These are phyloP conservation scores for Dactylorhiza incarnata DNA, from an alignment of 106 monocot genomes.

Conservation along the genomic window DNA sequence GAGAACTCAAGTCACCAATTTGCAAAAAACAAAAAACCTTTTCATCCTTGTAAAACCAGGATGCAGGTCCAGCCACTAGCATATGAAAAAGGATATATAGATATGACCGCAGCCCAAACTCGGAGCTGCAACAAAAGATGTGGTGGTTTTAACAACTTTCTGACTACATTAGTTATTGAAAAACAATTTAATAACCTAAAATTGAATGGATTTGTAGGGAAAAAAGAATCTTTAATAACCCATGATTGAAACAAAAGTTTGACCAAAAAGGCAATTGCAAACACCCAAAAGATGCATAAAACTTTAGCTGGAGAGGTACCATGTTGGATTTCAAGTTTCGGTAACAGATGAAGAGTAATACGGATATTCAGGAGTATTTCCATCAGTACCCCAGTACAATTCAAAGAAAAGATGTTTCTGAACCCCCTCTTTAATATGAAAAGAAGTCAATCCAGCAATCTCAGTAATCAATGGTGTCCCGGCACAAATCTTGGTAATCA, in stretches of 20 bases:
- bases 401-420: too few relatives aligned
- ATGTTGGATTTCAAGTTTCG: too few relatives aligned
- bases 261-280: neutral
- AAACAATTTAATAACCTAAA: neutral
- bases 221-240: neutral
- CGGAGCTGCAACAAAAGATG: conserved; percentile 53
- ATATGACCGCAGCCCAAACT: conserved; percentile 83
- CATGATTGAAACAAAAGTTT: neutral
- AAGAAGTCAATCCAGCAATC: too few relatives aligned
- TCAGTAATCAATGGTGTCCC: too few relatives aligned
- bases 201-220: neutral
- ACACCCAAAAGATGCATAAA: neutral
- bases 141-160: neutral
- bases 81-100: conserved; percentile 82
- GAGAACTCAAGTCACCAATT: neutral
- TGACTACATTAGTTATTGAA: neutral
- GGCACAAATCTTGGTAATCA: too few relatives aligned
- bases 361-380: too few relatives aligned
- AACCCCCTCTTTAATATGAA: too few relatives aligned
- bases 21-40: conserved; percentile 39
- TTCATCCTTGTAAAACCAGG: conserved; percentile 63
- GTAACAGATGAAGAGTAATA: too few relatives aligned
- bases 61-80: conserved; percentile 72
- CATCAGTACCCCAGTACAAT: too few relatives aligned
- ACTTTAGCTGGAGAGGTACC: neutral